Base-by-base conservation (phyloP, 768 basidiomycete genomes). In the Mrakia hoshinonis region DNA sequence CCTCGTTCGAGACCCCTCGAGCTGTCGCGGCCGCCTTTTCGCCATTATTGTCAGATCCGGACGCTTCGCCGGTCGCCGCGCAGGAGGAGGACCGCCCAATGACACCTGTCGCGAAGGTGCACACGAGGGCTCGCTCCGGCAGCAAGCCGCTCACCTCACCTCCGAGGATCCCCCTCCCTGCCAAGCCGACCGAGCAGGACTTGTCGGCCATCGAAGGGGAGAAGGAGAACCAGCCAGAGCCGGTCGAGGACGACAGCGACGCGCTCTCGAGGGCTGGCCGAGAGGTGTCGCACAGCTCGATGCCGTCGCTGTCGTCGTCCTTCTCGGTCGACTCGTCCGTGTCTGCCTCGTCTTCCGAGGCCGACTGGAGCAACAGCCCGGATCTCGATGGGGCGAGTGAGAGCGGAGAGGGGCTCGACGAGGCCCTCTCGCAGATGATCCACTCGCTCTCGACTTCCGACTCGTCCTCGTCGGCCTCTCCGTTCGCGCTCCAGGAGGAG, bases 391-490 rank as follows among this genome's bases (percentile, higher is more conserved):
- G 4, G 58, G 13, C 11, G 29, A 61, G 58, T 22, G 58, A 39
- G 10, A 36, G 22, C 9, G 58, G 58, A 38, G 58, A 38, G 34
- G 34, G 34, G 36, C 36, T 61, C 36, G 58, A 61, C 58, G 58
- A 61, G 58, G 58, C 58, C 36, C 58, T 61, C 20, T 61, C 58
- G 18, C 31, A 61, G 58, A 61, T 61, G 58, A 61, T 61, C 58
- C 22, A 36, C 34, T 61, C 58, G 29, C 58, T 61, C 20, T 61
- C 58, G 6, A 61, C 58, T 22, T 36, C 34, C 34, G 58, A 34
- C n/a, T 10, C 58, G 31, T 34, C 58, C 36, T 22, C 58, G 18
- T 39, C 55, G 18, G 15, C 2, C 2, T 61, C 58, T 15, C 36
- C 31, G 18, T 22, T 39, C n/a, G 4, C 36, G 18, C 31, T 31